These are phyloP conservation scores for Wickerhamomyces tratensis DNA, from an alignment of 805 yeast species.

Conservation along the genomic window DNA sequence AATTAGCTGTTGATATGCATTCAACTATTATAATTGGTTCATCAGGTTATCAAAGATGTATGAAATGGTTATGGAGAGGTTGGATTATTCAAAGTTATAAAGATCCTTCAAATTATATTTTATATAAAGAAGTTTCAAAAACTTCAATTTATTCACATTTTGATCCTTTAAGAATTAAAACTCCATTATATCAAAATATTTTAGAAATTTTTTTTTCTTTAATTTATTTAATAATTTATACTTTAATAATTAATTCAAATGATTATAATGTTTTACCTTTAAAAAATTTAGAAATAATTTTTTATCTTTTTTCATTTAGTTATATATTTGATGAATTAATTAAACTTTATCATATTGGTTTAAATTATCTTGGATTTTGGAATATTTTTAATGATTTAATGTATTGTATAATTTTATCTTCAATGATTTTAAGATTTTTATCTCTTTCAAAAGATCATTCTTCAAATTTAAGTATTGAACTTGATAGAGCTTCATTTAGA, in stretches of 20 bases:
- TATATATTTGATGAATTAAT: constrained; percentile 56
- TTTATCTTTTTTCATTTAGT: constrained; percentile 59
- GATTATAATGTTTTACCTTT: constrained; percentile 23
- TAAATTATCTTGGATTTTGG: constrained; percentile 65
- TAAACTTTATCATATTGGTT: constrained; percentile 72
- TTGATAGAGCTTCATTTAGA: constrained; percentile 57
- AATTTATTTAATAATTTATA: constrained; percentile 49
- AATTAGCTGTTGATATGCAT: constrained; percentile 80
- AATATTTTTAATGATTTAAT: constrained; percentile 66
- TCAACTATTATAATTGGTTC: constrained; percentile 69
- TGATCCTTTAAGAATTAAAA: constrained; percentile 73
- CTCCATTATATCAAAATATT: constrained; percentile 75
- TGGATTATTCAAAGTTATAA: constrained; percentile 73
- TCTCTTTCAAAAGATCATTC: constrained; percentile 19
- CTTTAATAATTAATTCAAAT: constrained; percentile 54
- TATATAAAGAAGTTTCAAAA: constrained; percentile 52
- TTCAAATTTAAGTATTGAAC: constrained; percentile 16
- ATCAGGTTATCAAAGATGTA: constrained; percentile 76
- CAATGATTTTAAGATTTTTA: constrained; percentile 45
- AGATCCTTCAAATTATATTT: constrained; percentile 60
- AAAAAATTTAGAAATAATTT: constrained; percentile 41
- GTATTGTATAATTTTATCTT: constrained; percentile 42
- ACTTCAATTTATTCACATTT: constrained; percentile 52
- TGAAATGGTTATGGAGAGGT: constrained; percentile 89
- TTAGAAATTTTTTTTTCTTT: constrained; percentile 62